Percentiles rank a stretch among this genome's conserved stretches.
phyloP scores from a whole-genome alignment of 2,329 filamentous ascomycete species.

The Penicillium polonicum region DNA sequence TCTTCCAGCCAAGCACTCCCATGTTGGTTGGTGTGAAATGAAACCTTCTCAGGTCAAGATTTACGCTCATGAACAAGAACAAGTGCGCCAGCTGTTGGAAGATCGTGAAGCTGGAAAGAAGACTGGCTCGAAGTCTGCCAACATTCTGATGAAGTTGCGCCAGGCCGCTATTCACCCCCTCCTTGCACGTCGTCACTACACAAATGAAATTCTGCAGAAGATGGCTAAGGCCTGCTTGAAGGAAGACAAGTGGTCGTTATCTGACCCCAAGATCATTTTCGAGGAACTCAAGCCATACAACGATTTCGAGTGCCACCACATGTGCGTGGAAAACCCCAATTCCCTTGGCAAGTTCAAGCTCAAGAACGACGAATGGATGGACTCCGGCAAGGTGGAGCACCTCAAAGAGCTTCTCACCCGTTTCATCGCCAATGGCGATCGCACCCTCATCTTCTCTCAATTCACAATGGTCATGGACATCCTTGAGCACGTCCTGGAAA shows the following conservation, averaged over 20 bases:
- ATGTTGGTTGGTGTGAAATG: conserved; percentile 79
- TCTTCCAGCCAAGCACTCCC: conserved; percentile 74
- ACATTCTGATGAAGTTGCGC: conserved; percentile 84
- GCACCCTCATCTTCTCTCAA: conserved; percentile 87
- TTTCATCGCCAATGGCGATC: conserved; percentile 78
- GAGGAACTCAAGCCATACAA: conserved; percentile 56
- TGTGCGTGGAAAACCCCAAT: conserved; percentile 55
- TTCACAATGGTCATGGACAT: conserved; percentile 92
- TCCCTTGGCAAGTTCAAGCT: conserved; percentile 58
- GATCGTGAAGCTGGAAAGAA: conserved; percentile 58
- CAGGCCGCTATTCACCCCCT: conserved; percentile 91
- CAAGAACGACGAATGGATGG: conserved; percentile 64
- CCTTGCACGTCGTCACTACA: conserved; percentile 79
- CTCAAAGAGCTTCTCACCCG: conserved; percentile 70
- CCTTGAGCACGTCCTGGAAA: conserved; percentile 75
- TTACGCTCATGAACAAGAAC: conserved; percentile 68
- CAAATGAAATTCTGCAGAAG: conserved; percentile 68
- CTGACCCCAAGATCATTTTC: conserved; percentile 53
- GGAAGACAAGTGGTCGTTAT: conserved; percentile 57
- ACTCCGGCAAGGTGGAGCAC: conserved; percentile 80
- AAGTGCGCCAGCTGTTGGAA: conserved; percentile 60
- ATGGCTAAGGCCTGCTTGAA: conserved; percentile 77
- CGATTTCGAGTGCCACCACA: conserved; percentile 62
- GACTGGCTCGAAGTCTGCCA: conserved; percentile 55
- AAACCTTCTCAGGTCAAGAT: conserved; percentile 68